phyloP scores from a whole-genome alignment of 2,329 filamentous ascomycete genomes.

The Pseudocercospora crystallina region DNA sequence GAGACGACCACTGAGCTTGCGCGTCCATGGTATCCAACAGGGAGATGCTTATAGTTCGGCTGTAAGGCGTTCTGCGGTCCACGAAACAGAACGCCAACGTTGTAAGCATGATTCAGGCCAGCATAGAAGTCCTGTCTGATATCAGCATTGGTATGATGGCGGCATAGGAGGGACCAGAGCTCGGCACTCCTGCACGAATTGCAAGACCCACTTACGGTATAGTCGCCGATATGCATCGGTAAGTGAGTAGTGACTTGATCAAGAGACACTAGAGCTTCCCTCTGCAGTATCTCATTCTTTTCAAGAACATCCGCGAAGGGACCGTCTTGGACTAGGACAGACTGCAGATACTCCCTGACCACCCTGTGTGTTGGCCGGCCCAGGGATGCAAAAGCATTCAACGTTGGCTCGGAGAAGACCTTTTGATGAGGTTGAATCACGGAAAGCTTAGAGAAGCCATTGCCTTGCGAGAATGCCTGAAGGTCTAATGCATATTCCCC shows the following conservation, averaged over 20 bases:
- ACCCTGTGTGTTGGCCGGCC: conserved; percentile 66
- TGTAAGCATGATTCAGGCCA: conserved; percentile 75
- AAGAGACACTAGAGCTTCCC: conserved; percentile 59
- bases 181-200: no score
- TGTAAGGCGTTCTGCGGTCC: conserved; percentile 71
- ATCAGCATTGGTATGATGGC: no score
- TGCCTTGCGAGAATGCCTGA: conserved; percentile 57
- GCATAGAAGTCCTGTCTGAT: conserved; percentile 73
- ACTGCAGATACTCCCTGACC: conserved; percentile 69
- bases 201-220: conserved; percentile 40
- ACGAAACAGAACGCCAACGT: conserved; percentile 70
- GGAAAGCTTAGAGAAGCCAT: conserved; percentile 61
- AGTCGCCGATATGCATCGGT: conserved; percentile 77
- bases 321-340: conserved; percentile 62
- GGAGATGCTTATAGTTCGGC: conserved; percentile 78
- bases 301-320: conserved; percentile 61
- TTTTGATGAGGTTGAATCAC: conserved; percentile 57
- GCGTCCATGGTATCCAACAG: conserved; percentile 78
- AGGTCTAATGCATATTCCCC: conserved; percentile 72
- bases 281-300: conserved; percentile 59
- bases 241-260: conserved; percentile 64
- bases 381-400: conserved; percentile 73
- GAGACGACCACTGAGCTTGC: conserved; percentile 74
- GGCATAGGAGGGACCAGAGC: no score
- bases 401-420: conserved; percentile 63